Evolutionary conservation across 768 basidiomycete species (phyloP).

Genomic region (Sporobolomyces phaffii): DNA sequence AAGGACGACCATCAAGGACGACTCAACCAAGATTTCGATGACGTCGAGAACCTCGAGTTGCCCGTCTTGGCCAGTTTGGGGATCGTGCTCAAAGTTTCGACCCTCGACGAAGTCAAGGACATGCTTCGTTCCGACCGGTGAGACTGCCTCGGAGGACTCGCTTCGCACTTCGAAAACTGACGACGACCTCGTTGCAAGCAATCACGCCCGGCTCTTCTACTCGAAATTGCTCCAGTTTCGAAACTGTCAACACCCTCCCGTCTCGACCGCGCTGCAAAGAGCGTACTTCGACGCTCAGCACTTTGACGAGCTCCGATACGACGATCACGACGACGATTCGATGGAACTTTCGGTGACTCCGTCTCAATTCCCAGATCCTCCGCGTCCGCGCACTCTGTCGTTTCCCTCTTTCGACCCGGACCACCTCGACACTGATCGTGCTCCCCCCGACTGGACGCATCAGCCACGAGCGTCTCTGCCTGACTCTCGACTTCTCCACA

Average conservation of each 20-base stretch:
- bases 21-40: not conserved
- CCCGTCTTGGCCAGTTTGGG: not conserved
- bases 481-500: too few species aligned
- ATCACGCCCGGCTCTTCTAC: conserved; percentile 19
- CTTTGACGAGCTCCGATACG: not conserved
- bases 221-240: conserved; percentile 7
- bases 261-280: not conserved
- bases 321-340: not conserved
- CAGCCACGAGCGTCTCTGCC: too few species aligned
- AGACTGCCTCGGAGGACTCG: too few species aligned
- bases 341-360: not conserved
- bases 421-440: not conserved
- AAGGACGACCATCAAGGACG: too few species aligned
- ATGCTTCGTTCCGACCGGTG: not conserved
- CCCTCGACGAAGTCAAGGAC: not conserved
- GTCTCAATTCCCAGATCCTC: not conserved
- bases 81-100: not conserved
- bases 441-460: too few species aligned
- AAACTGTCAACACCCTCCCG: not conserved
- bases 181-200: too few species aligned
- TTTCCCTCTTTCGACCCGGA: not conserved
- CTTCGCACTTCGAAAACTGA: too few species aligned
- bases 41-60: not conserved
- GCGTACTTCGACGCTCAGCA: not conserved
- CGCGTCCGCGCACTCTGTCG: not conserved